These are phyloP conservation scores for Geranium incanum DNA, from an alignment of 441 rosid species.

Conservation along the genomic window DNA sequence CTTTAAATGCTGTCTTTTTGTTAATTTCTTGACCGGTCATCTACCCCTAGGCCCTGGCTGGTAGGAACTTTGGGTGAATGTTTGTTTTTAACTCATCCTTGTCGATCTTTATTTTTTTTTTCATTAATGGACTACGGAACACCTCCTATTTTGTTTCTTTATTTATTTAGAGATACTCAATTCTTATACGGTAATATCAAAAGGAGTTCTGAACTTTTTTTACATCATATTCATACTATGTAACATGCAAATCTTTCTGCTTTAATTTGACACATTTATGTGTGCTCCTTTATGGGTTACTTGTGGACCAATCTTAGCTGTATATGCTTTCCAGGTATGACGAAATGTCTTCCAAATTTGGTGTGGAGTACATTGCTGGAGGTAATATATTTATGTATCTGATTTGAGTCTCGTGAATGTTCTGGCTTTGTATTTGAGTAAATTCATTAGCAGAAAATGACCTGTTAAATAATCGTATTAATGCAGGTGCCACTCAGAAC, in stretches of 20 bases:
- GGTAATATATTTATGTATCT: background rate
- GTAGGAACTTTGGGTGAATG: too few relatives aligned
- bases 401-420: background rate
- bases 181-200: too few relatives aligned
- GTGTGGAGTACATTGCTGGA: background rate
- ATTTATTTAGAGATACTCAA: too few relatives aligned
- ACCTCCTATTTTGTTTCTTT: too few relatives aligned
- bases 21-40: background rate
- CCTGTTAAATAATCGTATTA: constrained; percentile 2
- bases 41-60: background rate
- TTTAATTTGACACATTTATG: too few relatives aligned
- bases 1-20: background rate
- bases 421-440: background rate
- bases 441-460: constrained; percentile 10
- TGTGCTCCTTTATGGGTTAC: background rate
- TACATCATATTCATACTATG: too few relatives aligned
- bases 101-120: too few relatives aligned
- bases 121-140: too few relatives aligned
- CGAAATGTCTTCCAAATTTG: background rate
- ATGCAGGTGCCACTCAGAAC: constrained; percentile 62
- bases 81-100: too few relatives aligned
- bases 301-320: background rate
- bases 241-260: background rate
- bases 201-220: too few relatives aligned
- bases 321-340: background rate